phyloP scores from a whole-genome alignment of 2,329 filamentous ascomycete species.

The Sarocladium strictum region DNA sequence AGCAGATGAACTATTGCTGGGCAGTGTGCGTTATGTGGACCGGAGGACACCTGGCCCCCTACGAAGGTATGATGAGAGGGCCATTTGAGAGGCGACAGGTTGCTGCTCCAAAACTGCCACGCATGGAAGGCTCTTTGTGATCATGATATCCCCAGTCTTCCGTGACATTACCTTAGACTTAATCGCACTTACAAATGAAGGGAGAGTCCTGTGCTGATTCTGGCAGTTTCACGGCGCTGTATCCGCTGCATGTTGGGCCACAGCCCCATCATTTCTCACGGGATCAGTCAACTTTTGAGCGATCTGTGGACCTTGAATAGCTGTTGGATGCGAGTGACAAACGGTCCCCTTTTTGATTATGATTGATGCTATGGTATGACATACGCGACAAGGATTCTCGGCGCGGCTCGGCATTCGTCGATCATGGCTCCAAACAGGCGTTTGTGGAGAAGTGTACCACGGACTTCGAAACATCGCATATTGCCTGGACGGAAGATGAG shows the following conservation, averaged over 20 bases:
- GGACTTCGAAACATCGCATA: not conserved
- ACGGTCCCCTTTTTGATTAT: not conserved
- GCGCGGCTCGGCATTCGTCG: conserved; percentile 2
- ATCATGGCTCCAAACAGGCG: conserved; percentile 3
- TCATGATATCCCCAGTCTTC: not conserved
- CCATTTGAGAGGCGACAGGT: too few species aligned
- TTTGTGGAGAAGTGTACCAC: not conserved
- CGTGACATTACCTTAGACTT: too few species aligned
- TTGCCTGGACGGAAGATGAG: conserved; percentile 1
- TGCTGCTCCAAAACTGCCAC: too few species aligned
- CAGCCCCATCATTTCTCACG: not conserved
- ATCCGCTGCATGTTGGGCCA: not conserved
- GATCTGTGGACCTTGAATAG: not conserved
- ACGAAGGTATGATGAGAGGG: too few species aligned
- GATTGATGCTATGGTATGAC: not conserved
- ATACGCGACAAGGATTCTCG: not conserved
- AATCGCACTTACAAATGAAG: too few species aligned
- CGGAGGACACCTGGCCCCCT: too few species aligned
- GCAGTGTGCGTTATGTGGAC: not conserved
- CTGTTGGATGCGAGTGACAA: not conserved
- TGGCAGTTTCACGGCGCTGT: not conserved
- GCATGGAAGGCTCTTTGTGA: too few species aligned
- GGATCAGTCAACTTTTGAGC: not conserved
- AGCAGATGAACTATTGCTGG: too few species aligned
- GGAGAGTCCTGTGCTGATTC: not conserved